These are phyloP conservation scores for Aspergillus eucalypticola DNA, from an alignment of 2,329 filamentous ascomycete species.

Conservation along the genomic window DNA sequence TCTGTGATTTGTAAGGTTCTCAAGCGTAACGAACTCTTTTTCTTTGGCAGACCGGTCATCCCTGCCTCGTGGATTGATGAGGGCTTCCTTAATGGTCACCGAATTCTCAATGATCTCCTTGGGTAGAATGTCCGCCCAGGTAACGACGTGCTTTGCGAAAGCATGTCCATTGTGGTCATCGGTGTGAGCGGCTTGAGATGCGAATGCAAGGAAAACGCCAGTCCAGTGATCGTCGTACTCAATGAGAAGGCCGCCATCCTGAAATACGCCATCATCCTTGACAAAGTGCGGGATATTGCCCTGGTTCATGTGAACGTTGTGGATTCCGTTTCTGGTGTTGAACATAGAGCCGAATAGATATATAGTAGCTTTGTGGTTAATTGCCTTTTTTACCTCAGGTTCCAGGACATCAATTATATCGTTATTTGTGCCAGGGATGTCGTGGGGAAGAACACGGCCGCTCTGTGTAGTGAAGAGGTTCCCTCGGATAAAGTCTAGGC, in stretches of 20 bases:
- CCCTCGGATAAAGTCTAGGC: constrained; percentile 18
- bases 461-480: constrained; percentile 13
- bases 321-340: constrained; percentile 11
- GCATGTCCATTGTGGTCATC: constrained; percentile 17
- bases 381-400: constrained; percentile 14
- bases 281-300: constrained; percentile 11
- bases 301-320: constrained; percentile 24
- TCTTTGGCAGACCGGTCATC: neutral
- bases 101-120: constrained; percentile 10
- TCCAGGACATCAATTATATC: constrained; percentile 33
- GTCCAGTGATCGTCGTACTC: constrained; percentile 15
- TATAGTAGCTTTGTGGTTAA: constrained; percentile 9
- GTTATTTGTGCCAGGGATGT: constrained; percentile 26
- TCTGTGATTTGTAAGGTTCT: constrained; percentile 13
- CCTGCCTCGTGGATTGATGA: neutral
- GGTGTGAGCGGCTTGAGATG: constrained; percentile 19
- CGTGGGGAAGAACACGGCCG: constrained; percentile 22
- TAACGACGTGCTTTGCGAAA: neutral
- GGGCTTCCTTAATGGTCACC: constrained; percentile 13
- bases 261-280: constrained; percentile 16
- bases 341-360: constrained; percentile 19
- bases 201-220: constrained; percentile 20
- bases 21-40: constrained; percentile 12
- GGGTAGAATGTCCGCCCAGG: constrained; percentile 14
- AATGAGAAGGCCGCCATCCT: constrained; percentile 20